phyloP scores from a whole-genome alignment of 306 rosid species.

The Ceratonia siliqua region DNA sequence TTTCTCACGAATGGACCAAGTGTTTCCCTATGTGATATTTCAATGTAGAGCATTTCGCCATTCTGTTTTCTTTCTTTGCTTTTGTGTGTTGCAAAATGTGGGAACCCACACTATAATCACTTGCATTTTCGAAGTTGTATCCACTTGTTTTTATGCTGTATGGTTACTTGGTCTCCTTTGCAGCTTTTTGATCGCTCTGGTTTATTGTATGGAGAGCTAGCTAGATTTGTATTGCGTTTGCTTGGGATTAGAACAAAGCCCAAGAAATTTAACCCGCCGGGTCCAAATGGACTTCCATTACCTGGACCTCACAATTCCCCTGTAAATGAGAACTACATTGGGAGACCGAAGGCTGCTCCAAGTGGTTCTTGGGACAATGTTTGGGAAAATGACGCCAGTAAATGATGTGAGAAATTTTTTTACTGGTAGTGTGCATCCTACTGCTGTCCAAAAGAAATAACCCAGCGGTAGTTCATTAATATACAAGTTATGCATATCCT shows the following conservation, averaged over 20 bases:
- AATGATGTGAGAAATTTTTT: constrained; percentile 22
- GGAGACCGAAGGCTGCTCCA: constrained; percentile 55
- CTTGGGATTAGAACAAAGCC: constrained; percentile 66
- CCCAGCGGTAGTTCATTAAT: not conserved
- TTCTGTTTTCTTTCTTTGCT: not conserved
- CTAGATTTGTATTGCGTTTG: constrained; percentile 71
- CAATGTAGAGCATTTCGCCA: not conserved
- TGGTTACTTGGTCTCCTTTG: constrained; percentile 16
- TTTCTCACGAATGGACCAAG: not conserved
- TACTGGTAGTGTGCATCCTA: not conserved
- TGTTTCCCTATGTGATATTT: not conserved
- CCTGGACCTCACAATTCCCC: constrained; percentile 41
- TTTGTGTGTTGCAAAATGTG: not conserved
- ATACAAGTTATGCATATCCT: not conserved
- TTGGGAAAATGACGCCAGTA: constrained; percentile 52
- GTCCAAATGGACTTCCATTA: constrained; percentile 56
- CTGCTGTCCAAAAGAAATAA: not conserved
- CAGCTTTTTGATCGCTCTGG: constrained; percentile 90
- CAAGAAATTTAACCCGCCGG: constrained; percentile 45
- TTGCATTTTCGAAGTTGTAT: not conserved
- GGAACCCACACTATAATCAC: not conserved
- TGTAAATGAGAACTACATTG: constrained; percentile 48
- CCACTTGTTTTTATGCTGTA: not conserved
- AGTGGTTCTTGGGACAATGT: constrained; percentile 74
- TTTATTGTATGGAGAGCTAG: constrained; percentile 76